Percentiles rank a stretch among this genome's conserved stretches.
phyloP scores from a whole-genome alignment of 139 green algal genomes.

The Chlamydomonas sp. region DNA sequence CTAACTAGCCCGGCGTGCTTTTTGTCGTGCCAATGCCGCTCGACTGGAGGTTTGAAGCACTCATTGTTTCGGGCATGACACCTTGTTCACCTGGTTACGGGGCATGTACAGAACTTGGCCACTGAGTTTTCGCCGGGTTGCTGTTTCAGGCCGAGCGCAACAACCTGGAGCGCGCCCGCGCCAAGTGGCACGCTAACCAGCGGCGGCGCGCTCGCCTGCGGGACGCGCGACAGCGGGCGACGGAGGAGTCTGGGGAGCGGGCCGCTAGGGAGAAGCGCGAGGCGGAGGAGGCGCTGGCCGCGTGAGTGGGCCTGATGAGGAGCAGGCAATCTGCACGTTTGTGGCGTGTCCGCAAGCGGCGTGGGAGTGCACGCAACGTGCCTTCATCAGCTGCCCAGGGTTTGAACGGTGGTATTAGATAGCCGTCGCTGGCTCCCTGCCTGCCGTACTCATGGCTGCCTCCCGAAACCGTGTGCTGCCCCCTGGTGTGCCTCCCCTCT shows the following conservation, averaged over 20 bases:
- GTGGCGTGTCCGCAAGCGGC: too few relatives aligned
- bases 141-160: constrained; percentile 35
- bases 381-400: too few relatives aligned
- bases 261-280: constrained; percentile 27
- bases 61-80: too few relatives aligned
- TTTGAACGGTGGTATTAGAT: too few relatives aligned
- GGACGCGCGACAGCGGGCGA: constrained; percentile 1
- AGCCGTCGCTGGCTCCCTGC: too few relatives aligned
- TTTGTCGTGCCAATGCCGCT: too few relatives aligned
- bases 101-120: too few relatives aligned
- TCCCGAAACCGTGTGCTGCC: not conserved
- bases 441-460: not conserved
- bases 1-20: too few relatives aligned
- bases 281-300: constrained; percentile 41
- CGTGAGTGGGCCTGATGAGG: constrained; percentile 7
- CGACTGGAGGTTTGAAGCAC: too few relatives aligned
- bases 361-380: too few relatives aligned
- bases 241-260: constrained; percentile 24
- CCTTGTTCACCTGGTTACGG: too few relatives aligned
- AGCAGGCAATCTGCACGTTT: not conserved
- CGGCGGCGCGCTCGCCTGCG: constrained; percentile 7
- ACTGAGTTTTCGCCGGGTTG: too few relatives aligned
- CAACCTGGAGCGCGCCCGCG: constrained; percentile 38
- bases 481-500: not conserved
- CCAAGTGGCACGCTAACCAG: constrained; percentile 37